These are phyloP conservation scores for Pythium aquatile DNA, from an alignment of 352 stramenopile genomes.

Conservation along the genomic window DNA sequence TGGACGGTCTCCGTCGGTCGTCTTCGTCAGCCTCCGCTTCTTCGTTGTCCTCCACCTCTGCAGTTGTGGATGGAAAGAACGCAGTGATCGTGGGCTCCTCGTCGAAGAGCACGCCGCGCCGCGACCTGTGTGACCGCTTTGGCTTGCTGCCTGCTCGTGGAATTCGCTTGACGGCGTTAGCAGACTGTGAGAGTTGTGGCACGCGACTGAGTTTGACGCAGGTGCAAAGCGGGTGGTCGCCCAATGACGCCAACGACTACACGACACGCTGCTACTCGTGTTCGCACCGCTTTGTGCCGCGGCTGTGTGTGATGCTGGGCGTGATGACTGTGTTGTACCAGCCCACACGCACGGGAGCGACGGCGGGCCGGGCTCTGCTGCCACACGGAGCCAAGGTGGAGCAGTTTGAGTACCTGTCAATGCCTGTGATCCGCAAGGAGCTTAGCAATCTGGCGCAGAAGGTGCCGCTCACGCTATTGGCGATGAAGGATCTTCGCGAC, in stretches of 20 bases:
- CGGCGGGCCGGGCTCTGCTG: background rate
- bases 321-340: constrained; percentile 33
- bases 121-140: constrained; percentile 52
- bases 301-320: constrained; percentile 37
- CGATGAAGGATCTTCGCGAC: constrained; percentile 34
- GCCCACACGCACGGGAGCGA: background rate
- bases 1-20: constrained; percentile 8
- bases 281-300: constrained; percentile 32
- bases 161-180: constrained; percentile 41
- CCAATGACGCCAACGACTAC: constrained; percentile 40
- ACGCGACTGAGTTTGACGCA: constrained; percentile 33
- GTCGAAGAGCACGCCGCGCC: constrained; percentile 24
- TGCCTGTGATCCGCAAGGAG: constrained; percentile 45
- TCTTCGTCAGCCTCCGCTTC: constrained; percentile 8
- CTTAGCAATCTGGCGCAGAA: constrained; percentile 38
- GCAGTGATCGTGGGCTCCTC: background rate
- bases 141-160: constrained; percentile 33
- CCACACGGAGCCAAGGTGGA: constrained; percentile 25
- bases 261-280: constrained; percentile 37
- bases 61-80: constrained; percentile 13
- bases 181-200: constrained; percentile 38
- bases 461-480: constrained; percentile 37
- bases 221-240: constrained; percentile 35
- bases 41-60: constrained; percentile 15
- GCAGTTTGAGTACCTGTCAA: constrained; percentile 48